Evolutionary conservation across 2,329 filamentous ascomycete species (phyloP).

Genomic region (Penicillium concentricum): DNA sequence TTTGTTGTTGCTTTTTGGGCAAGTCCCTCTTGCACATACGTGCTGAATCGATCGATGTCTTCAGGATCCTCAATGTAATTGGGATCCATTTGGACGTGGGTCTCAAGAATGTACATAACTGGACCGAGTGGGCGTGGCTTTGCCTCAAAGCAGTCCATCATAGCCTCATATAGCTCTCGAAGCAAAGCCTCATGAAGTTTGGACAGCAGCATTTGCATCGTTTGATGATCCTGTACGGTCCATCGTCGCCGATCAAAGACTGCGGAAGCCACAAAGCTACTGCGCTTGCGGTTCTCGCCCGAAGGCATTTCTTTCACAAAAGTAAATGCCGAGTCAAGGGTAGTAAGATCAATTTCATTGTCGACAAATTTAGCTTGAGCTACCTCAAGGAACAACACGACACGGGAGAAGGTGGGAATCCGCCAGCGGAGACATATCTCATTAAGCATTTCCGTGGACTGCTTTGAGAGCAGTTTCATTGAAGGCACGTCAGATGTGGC

Average conservation of each 20-base stretch:
- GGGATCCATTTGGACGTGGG: conserved; percentile 76
- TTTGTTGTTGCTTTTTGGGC: conserved; percentile 72
- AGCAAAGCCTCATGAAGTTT: conserved; percentile 77
- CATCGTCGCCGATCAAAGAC: conserved; percentile 62
- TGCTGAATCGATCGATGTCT: conserved; percentile 69
- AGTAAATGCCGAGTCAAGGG: conserved; percentile 79
- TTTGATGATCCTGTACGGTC: conserved; percentile 66
- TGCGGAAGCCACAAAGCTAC: conserved; percentile 47
- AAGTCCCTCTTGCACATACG: conserved; percentile 70
- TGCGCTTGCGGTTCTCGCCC: conserved; percentile 60
- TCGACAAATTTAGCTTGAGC: conserved; percentile 81
- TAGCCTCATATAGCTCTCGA: conserved; percentile 81
- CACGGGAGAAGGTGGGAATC: conserved; percentile 75
- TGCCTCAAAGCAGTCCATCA: conserved; percentile 84
- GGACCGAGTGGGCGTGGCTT: conserved; percentile 79
- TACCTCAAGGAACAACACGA: conserved; percentile 81
- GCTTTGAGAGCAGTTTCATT: conserved; percentile 64
- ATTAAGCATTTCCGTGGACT: conserved; percentile 77
- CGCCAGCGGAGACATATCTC: conserved; percentile 89
- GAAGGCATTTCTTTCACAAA: conserved; percentile 71
- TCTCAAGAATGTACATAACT: conserved; percentile 76
- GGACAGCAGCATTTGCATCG: conserved; percentile 73
- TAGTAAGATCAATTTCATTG: conserved; percentile 75
- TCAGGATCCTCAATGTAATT: conserved; percentile 70
- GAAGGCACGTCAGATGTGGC: conserved; percentile 49